A percentile compares a stretch with the other conserved stretches of the same genome.
Conservation (phyloP, 768 basidiomycete genomes). For the Pulveroboletus sp. region DNA sequence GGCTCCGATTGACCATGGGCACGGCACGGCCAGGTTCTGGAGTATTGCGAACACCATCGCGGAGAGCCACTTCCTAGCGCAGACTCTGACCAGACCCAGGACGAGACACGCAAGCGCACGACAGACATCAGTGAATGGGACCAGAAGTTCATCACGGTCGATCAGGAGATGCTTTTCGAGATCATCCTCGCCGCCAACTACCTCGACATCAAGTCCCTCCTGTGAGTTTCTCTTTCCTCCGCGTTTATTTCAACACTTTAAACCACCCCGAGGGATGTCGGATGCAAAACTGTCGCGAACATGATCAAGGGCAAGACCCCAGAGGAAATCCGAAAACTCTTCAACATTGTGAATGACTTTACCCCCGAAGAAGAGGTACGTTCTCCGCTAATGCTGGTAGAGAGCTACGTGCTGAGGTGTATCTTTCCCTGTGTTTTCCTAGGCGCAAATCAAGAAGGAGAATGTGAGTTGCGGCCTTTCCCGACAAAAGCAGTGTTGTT, state of each 20-base stretch:
- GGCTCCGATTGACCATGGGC: slow-evolving; percentile 1
- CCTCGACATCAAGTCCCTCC: slow-evolving; percentile 96
- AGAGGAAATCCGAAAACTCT: slow-evolving; percentile 97
- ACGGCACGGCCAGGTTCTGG: slow-evolving; percentile 68
- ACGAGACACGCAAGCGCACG: slow-evolving; percentile 96
- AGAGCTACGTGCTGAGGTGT: slow-evolving; percentile 1
- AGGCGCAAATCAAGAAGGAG: slow-evolving; percentile 99
- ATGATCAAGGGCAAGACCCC: slow-evolving; percentile 99
- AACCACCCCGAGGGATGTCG: slow-evolving; percentile 68
- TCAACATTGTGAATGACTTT: slow-evolving; percentile 97
- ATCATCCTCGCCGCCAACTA: slow-evolving; percentile 99
- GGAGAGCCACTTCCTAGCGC: slow-evolving; percentile 91
- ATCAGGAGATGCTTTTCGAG: slow-evolving; percentile 99
- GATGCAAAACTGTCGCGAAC: slow-evolving; percentile 98
- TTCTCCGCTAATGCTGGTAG: slow-evolving; percentile 6
- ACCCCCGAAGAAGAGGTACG: slow-evolving; percentile 97
- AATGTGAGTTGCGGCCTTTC: slow-evolving; percentile 57
- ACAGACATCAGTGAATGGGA: slow-evolving; percentile 99
- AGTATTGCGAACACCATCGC: slow-evolving; percentile 99
- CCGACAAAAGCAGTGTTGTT: slow-evolving; percentile 12
- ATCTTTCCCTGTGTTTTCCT: slow-evolving; percentile 9
- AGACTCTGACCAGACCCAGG: slow-evolving; percentile 75
- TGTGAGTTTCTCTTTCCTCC: slow-evolving; percentile 49
- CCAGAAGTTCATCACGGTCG: slow-evolving; percentile 96
- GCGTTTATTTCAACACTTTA: slow-evolving; percentile 1